Evolutionary conservation across 352 stramenopile species (phyloP).

Genomic region (Phytophthora chlamydospora): DNA sequence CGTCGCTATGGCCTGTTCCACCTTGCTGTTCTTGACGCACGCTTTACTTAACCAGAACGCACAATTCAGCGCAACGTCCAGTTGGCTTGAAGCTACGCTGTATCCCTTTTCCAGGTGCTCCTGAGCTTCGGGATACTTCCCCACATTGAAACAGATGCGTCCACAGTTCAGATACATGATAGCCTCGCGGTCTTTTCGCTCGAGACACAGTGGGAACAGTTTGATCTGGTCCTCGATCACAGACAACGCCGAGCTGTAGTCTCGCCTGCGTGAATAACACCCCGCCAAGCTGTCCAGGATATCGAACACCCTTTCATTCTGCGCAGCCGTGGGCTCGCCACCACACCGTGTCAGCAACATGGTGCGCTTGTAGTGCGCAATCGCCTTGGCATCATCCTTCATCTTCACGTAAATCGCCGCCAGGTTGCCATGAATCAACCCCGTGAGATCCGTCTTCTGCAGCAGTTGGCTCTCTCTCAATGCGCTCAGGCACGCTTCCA

Average conservation of each 20-base stretch:
- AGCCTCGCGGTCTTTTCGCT: slow-evolving; percentile 46
- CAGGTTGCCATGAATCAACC: slow-evolving; percentile 70
- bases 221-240: slow-evolving; percentile 60
- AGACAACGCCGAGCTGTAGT: slow-evolving; percentile 58
- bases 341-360: slow-evolving; percentile 46
- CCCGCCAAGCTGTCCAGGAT: slow-evolving; percentile 58
- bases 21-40: slow-evolving; percentile 40
- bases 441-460: slow-evolving; percentile 68
- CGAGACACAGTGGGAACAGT: slow-evolving; percentile 49
- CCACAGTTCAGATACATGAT: slow-evolving; percentile 66
- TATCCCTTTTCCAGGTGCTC: slow-evolving; percentile 49
- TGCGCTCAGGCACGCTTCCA: slow-evolving; percentile 51
- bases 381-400: slow-evolving; percentile 60
- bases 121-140: slow-evolving; percentile 55
- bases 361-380: slow-evolving; percentile 67
- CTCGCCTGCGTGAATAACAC: slow-evolving; percentile 59
- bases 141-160: slow-evolving; percentile 58
- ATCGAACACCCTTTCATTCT: slow-evolving; percentile 66
- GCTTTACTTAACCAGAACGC: slow-evolving; percentile 62
- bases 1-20: slow-evolving; percentile 33
- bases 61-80: slow-evolving; percentile 49
- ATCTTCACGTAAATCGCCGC: slow-evolving; percentile 60
- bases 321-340: slow-evolving; percentile 30
- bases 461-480: slow-evolving; percentile 57
- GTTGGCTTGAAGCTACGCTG: slow-evolving; percentile 30